These are phyloP conservation scores for Botrytis cinerea DNA, from an alignment of 2,329 filamentous ascomycete genomes.

Conservation along the genomic window DNA sequence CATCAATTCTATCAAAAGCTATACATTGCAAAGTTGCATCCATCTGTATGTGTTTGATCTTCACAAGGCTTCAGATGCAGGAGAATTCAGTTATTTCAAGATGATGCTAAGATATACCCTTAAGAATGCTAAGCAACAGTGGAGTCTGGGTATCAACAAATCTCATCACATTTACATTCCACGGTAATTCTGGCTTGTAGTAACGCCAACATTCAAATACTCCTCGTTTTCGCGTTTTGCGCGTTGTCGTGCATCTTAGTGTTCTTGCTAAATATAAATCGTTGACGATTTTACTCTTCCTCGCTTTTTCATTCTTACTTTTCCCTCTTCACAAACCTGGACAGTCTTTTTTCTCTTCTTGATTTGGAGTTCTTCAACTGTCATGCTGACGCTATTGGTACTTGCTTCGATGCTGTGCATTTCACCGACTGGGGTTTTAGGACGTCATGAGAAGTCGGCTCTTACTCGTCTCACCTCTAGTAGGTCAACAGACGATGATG, in stretches of 20 bases:
- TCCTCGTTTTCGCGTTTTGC: neutral
- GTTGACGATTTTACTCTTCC: slow-evolving; percentile 18
- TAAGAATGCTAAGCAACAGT: slow-evolving; percentile 7
- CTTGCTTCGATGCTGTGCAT: slow-evolving; percentile 11
- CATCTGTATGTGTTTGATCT: neutral
- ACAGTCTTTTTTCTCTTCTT: slow-evolving; percentile 1
- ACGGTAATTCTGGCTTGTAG: neutral
- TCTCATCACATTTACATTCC: slow-evolving; percentile 19
- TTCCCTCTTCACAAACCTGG: slow-evolving; percentile 10
- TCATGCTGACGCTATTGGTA: neutral
- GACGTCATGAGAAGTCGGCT: neutral
- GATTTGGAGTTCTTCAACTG: neutral
- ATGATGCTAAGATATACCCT: neutral
- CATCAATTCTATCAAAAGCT: neutral
- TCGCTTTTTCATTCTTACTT: neutral
- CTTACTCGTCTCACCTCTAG: neutral
- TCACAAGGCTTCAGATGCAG: neutral
- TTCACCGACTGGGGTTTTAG: neutral
- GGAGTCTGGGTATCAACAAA: slow-evolving; percentile 4
- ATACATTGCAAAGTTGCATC: neutral
- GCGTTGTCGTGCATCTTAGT: neutral
- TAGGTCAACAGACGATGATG: neutral
- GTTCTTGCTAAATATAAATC: neutral
- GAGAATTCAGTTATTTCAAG: neutral
- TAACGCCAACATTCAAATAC: slow-evolving; percentile 5